Evolutionary conservation across 305 asterid species (phyloP).

Genomic region (Striga hermonthica): DNA sequence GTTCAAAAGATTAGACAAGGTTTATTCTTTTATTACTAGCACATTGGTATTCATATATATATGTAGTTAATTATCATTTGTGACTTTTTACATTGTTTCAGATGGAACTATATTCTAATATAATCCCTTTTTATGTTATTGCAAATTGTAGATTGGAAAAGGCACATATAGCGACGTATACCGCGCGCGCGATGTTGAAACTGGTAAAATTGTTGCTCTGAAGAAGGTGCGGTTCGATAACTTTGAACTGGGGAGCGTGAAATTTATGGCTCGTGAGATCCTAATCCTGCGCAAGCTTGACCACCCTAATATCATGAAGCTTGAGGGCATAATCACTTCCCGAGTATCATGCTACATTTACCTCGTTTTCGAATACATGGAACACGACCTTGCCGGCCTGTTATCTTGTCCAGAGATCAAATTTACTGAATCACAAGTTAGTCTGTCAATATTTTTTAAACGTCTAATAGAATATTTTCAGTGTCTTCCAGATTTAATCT

Average conservation of each 20-base stretch:
- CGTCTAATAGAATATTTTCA: background rate
- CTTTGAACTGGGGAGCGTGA: constrained; percentile 53
- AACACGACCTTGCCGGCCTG: constrained; percentile 68
- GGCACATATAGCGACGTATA: constrained; percentile 59
- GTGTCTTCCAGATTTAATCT: background rate
- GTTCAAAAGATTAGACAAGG: constrained; percentile 86
- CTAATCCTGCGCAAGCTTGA: constrained; percentile 56
- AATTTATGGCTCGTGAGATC: constrained; percentile 70
- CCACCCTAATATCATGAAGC: constrained; percentile 68
- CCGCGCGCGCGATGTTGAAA: constrained; percentile 44
- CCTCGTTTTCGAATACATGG: constrained; percentile 86
- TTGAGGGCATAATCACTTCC: constrained; percentile 69
- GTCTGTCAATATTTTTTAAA: background rate
- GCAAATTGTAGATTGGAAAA: constrained; percentile 44
- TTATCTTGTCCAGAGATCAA: constrained; percentile 60
- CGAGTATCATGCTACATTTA: constrained; percentile 48
- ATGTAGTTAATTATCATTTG: background rate
- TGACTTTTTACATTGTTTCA: background rate
- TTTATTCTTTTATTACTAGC: constrained; percentile 9
- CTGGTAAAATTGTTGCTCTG: constrained; percentile 45
- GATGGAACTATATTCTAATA: background rate
- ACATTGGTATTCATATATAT: background rate
- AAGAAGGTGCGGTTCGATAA: constrained; percentile 57
- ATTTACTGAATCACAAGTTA: constrained; percentile 63
- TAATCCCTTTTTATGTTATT: background rate